These are phyloP conservation scores for Dendrothele bispora DNA, from an alignment of 768 basidiomycete species.

Conservation along the genomic window DNA sequence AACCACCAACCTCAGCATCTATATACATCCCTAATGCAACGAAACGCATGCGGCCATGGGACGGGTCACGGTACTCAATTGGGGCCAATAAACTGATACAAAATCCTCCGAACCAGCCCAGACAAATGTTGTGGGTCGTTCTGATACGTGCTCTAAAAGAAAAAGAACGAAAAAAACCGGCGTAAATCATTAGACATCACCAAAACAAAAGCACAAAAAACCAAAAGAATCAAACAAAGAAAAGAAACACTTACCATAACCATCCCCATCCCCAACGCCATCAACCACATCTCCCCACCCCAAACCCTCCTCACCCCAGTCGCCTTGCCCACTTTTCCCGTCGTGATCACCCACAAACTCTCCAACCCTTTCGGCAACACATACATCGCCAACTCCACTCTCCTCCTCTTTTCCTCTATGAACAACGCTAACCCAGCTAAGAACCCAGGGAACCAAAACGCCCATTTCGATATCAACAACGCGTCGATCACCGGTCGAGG, in stretches of 20 bases:
- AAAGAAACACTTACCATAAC: slow-evolving; percentile 63
- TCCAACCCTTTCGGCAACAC: slow-evolving; percentile 88
- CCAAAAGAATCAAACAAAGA: neutral
- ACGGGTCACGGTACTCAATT: too few relatives aligned
- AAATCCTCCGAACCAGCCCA: slow-evolving; percentile 73
- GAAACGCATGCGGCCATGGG: too few relatives aligned
- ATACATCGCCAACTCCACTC: slow-evolving; percentile 92
- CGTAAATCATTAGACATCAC: neutral
- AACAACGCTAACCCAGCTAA: slow-evolving; percentile 76
- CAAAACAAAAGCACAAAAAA: neutral
- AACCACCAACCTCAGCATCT: too few relatives aligned
- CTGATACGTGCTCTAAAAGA: slow-evolving; percentile 73
- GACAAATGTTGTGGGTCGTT: slow-evolving; percentile 78
- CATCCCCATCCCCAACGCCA: slow-evolving; percentile 88
- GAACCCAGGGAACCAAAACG: slow-evolving; percentile 76
- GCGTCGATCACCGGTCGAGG: slow-evolving; percentile 50
- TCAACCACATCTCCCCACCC: slow-evolving; percentile 67
- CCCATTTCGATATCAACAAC: slow-evolving; percentile 64
- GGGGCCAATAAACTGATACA: slow-evolving; percentile 90
- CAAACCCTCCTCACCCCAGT: slow-evolving; percentile 66
- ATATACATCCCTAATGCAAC: too few relatives aligned
- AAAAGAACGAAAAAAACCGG: too few relatives aligned
- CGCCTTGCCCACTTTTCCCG: slow-evolving; percentile 75
- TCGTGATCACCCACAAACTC: slow-evolving; percentile 81
- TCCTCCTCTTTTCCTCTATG: slow-evolving; percentile 84